Percentiles rank a stretch among this genome's conserved stretches.
Conservation (phyloP, 2,329 filamentous ascomycete species). For the Aspergillus pseudoviridinutans region DNA sequence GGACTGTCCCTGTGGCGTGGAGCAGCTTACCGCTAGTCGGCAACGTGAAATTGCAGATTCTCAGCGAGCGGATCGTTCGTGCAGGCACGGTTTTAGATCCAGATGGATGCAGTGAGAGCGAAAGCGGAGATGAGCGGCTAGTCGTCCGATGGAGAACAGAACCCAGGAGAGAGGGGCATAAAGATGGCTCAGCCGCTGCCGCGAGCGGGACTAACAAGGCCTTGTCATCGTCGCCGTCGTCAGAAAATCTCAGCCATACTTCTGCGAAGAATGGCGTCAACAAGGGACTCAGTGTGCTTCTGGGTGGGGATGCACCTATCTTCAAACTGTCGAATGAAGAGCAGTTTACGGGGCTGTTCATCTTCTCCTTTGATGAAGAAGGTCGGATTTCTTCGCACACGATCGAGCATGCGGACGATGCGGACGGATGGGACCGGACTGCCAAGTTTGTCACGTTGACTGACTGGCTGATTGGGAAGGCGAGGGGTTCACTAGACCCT, state of each 20-base stretch:
- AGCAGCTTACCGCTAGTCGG: constrained; percentile 86
- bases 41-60: constrained; percentile 80
- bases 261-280: constrained; percentile 33
- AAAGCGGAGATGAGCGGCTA: constrained; percentile 64
- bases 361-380: constrained; percentile 90
- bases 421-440: constrained; percentile 76
- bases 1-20: constrained; percentile 96
- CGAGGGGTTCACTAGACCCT: constrained; percentile 49
- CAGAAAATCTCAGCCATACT: constrained; percentile 12
- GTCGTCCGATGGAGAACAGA: constrained; percentile 84
- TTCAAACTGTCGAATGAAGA: constrained; percentile 57
- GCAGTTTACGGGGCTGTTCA: constrained; percentile 86
- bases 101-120: constrained; percentile 27
- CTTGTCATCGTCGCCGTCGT: constrained; percentile 1
- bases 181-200: neutral
- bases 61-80: constrained; percentile 83
- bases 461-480: constrained; percentile 86
- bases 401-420: constrained; percentile 88
- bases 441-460: constrained; percentile 85
- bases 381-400: constrained; percentile 82
- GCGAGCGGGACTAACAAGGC: neutral
- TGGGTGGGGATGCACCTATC: constrained; percentile 51
- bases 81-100: constrained; percentile 41
- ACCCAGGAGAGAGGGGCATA: constrained; percentile 29
- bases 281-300: constrained; percentile 41